Evolutionary conservation across 805 yeast genomes (phyloP).

Genomic region (Kluyveromyces lactis): DNA sequence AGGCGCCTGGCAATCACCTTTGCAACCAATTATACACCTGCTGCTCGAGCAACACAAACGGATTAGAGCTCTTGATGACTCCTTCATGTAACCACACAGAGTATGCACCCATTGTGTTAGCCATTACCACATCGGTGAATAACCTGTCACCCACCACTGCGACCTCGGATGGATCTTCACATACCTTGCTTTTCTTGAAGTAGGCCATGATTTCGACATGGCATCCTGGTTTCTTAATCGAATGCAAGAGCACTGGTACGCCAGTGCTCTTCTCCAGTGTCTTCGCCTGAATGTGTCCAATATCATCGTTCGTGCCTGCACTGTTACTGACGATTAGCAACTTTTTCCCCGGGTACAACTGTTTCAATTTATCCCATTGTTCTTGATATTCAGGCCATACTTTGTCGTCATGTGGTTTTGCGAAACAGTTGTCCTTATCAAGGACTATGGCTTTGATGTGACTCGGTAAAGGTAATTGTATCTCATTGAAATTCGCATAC

Average conservation of each 20-base stretch:
- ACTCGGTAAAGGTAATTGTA: conserved; percentile 44
- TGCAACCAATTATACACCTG: not conserved
- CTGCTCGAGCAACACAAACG: conserved; percentile 4
- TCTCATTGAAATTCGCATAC: conserved; percentile 47
- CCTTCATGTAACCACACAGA: conserved; percentile 83
- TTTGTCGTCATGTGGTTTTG: conserved; percentile 68
- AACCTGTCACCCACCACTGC: conserved; percentile 88
- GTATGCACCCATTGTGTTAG: conserved; percentile 83
- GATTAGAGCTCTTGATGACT: conserved; percentile 39
- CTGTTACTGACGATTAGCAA: conserved; percentile 82
- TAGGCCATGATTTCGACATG: conserved; percentile 56
- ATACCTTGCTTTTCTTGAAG: conserved; percentile 41
- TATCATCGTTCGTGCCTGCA: conserved; percentile 83
- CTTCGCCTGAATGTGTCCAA: conserved; percentile 48
- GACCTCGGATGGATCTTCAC: conserved; percentile 47
- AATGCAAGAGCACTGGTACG: conserved; percentile 59
- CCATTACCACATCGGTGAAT: conserved; percentile 89
- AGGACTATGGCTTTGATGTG: conserved; percentile 68
- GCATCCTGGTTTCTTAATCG: conserved; percentile 79
- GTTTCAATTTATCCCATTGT: conserved; percentile 47
- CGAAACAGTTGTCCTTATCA: conserved; percentile 94
- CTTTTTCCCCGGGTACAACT: conserved; percentile 52
- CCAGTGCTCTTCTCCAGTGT: conserved; percentile 57
- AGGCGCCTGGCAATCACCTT: no score
- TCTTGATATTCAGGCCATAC: conserved; percentile 67